phyloP scores from a whole-genome alignment of 306 rosid genomes.

The Lagenaria siceraria region DNA sequence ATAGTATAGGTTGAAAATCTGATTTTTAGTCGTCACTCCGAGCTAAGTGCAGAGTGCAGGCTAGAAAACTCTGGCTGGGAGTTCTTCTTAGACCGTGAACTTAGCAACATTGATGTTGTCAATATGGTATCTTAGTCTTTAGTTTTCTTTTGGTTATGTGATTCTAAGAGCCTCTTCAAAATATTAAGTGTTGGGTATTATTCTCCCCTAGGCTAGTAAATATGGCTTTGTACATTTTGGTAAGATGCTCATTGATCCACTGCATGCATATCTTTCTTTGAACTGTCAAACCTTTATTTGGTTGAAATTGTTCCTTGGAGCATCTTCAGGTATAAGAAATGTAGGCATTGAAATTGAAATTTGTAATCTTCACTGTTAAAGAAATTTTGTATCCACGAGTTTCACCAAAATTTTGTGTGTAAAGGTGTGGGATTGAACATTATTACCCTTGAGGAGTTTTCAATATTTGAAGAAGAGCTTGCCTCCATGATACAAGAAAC shows the following conservation, averaged over 20 bases:
- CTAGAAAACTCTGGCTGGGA: neutral
- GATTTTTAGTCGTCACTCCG: neutral
- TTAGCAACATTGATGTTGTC: too few species aligned
- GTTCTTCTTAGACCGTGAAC: too few species aligned
- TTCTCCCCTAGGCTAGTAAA: neutral
- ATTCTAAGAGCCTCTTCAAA: neutral
- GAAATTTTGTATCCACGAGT: neutral
- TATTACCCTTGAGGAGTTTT: neutral
- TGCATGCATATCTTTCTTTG: neutral
- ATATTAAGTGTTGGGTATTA: neutral
- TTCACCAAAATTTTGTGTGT: neutral
- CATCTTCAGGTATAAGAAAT: neutral
- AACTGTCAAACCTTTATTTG: neutral
- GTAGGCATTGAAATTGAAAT: neutral
- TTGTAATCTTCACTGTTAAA: neutral
- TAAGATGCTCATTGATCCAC: neutral
- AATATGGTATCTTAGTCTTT: too few species aligned
- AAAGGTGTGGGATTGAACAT: neutral
- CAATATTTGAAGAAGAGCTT: neutral
- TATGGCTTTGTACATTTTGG: neutral
- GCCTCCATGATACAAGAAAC: neutral
- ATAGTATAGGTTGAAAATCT: neutral
- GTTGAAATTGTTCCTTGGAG: neutral
- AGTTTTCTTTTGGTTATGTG: neutral
- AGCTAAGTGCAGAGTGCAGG: neutral